phyloP scores from a whole-genome alignment of 139 green algal species.

The Tetratostichococcus sp. region DNA sequence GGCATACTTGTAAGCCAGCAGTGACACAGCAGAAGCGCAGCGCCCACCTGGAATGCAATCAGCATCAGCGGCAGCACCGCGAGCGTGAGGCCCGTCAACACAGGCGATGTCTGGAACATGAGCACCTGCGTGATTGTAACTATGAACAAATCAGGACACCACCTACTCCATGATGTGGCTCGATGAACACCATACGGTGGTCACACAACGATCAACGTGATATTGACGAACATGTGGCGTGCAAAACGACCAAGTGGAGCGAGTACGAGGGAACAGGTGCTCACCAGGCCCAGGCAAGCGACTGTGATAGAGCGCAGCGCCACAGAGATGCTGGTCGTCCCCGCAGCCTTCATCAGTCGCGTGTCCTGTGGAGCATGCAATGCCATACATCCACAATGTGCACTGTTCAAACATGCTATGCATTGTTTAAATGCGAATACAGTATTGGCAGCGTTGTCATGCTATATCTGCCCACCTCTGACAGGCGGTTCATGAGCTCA shows the following conservation, averaged over 20 bases:
- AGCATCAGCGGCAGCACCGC: conserved; percentile 24
- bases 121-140: conserved; percentile 7
- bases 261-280: too few species aligned
- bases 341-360: conserved; percentile 35
- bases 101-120: conserved; percentile 39
- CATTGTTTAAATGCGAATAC: too few species aligned
- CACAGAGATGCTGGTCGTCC: conserved; percentile 40
- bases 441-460: too few species aligned
- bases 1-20: too few species aligned
- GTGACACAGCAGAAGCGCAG: conserved; percentile 7
- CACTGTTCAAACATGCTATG: too few species aligned
- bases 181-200: too few species aligned
- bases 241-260: too few species aligned
- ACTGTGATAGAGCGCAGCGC: conserved; percentile 29
- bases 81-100: conserved; percentile 26
- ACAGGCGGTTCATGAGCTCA: conserved; percentile 52
- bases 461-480: conserved; percentile 37
- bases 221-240: too few species aligned
- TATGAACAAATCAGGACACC: background rate
- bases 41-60: background rate
- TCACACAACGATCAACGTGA: too few species aligned
- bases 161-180: too few species aligned
- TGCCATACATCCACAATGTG: too few species aligned
- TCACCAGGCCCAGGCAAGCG: conserved; percentile 24
- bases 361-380: conserved; percentile 24